phyloP scores from a whole-genome alignment of 164 flowering plant genomes.

The Stephania yunnanensis region DNA sequence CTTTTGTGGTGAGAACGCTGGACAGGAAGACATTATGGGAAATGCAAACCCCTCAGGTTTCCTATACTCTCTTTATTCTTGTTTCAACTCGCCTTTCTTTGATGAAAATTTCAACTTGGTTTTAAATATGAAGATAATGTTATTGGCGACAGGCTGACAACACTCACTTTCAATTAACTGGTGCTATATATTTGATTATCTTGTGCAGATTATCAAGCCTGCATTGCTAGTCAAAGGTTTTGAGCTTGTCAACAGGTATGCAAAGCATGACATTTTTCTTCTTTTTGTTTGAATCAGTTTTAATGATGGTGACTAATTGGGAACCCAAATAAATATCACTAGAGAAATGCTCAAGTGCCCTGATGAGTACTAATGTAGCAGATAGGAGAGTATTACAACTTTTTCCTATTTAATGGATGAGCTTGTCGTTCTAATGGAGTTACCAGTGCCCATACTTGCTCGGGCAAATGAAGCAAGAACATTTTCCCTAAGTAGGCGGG shows the following conservation, averaged over 20 bases:
- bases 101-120: neutral
- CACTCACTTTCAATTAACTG: neutral
- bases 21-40: conserved; percentile 95
- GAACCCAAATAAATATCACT: neutral
- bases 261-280: neutral
- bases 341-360: neutral
- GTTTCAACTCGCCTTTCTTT: neutral
- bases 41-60: conserved; percentile 88
- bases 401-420: neutral
- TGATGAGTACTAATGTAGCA: neutral
- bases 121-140: too few relatives aligned
- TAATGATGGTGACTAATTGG: too few relatives aligned
- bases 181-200: neutral
- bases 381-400: neutral
- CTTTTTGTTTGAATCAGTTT: too few relatives aligned
- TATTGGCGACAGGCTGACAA: too few relatives aligned
- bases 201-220: conserved; percentile 61
- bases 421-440: too few relatives aligned
- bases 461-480: neutral
- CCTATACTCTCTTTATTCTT: neutral
- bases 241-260: conserved; percentile 71
- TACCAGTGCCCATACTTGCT: too few relatives aligned
- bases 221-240: conserved; percentile 68
- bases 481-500: neutral
- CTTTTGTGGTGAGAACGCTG: conserved; percentile 77